A percentile compares a stretch with the other conserved stretches of the same genome.
Conservation (phyloP, 345 rosid genomes). For the Trapa incisa region DNA sequence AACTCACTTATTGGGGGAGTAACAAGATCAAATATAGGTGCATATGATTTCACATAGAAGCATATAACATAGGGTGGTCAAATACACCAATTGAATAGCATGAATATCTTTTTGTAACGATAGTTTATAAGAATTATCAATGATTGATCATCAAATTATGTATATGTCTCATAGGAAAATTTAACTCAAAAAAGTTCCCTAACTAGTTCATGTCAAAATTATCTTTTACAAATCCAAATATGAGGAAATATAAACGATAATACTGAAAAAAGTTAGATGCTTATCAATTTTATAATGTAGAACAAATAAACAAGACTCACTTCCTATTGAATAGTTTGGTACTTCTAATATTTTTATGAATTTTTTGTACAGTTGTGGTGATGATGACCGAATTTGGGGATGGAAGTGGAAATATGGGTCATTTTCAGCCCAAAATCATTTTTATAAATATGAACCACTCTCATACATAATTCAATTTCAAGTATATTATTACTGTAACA, state of each 20-base stretch:
- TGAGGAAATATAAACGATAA: not conserved
- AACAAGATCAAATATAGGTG: conserved; percentile 56
- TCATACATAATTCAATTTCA: too few relatives aligned
- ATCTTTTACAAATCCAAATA: not conserved
- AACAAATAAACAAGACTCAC: not conserved
- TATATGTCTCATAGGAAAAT: not conserved
- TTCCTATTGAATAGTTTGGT: conserved; percentile 43
- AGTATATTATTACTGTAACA: too few relatives aligned
- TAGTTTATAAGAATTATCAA: not conserved
- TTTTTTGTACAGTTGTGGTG: conserved; percentile 63
- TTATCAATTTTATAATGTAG: not conserved
- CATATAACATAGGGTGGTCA: not conserved
- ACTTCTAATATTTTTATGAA: not conserved
- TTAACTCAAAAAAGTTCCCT: not conserved
- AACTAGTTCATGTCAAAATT: not conserved
- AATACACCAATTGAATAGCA: not conserved
- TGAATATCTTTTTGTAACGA: not conserved
- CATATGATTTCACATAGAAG: conserved; percentile 39
- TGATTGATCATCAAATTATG: not conserved
- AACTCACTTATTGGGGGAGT: conserved; percentile 84
- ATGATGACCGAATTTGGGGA: conserved; percentile 83
- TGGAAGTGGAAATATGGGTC: conserved; percentile 67
- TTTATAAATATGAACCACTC: too few relatives aligned
- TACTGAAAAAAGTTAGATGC: not conserved
- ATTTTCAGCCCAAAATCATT: too few relatives aligned